These are phyloP conservation scores for Acanthamoeba sp. DNA, from an alignment of 208 protist species.

Conservation along the genomic window DNA sequence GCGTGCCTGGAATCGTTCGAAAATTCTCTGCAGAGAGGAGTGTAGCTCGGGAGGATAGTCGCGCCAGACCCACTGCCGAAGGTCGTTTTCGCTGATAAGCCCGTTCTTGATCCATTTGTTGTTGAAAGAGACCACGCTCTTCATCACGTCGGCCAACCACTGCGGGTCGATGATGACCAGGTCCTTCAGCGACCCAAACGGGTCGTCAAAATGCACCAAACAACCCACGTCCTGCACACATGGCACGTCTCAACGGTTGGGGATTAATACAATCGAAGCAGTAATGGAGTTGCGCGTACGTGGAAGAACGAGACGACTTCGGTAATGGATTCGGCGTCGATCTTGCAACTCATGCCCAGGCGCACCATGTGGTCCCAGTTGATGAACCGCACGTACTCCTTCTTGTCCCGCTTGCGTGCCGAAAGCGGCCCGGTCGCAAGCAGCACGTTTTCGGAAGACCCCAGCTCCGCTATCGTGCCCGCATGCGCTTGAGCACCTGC, in stretches of 20 bases:
- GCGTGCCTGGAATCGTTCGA: slow-evolving; percentile 31
- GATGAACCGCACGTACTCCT: background rate
- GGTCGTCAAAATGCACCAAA: slow-evolving; percentile 24
- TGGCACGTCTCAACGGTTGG: too few species aligned
- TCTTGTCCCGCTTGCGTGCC: background rate
- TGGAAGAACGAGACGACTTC: background rate
- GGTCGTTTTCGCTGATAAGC: background rate
- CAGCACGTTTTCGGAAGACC: background rate
- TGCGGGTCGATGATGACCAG: slow-evolving; percentile 53
- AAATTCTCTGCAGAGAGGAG: background rate
- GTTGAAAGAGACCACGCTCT: slow-evolving; percentile 34
- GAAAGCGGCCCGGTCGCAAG: background rate
- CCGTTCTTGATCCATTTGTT: slow-evolving; percentile 63
- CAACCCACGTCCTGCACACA: slow-evolving; percentile 31
- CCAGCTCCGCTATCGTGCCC: background rate
- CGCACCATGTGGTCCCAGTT: background rate
- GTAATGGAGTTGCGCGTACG: background rate
- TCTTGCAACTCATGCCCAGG: background rate
- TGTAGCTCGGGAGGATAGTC: slow-evolving; percentile 18
- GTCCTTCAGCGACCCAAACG: background rate
- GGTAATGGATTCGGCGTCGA: background rate
- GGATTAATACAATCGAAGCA: too few species aligned
- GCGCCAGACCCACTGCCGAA: slow-evolving; percentile 30
- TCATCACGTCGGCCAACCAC: slow-evolving; percentile 49
- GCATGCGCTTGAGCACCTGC: background rate